A percentile compares a stretch with the other conserved stretches of the same genome.
Conservation (phyloP, 139 green algal species). For the Trebouxia sp. region DNA sequence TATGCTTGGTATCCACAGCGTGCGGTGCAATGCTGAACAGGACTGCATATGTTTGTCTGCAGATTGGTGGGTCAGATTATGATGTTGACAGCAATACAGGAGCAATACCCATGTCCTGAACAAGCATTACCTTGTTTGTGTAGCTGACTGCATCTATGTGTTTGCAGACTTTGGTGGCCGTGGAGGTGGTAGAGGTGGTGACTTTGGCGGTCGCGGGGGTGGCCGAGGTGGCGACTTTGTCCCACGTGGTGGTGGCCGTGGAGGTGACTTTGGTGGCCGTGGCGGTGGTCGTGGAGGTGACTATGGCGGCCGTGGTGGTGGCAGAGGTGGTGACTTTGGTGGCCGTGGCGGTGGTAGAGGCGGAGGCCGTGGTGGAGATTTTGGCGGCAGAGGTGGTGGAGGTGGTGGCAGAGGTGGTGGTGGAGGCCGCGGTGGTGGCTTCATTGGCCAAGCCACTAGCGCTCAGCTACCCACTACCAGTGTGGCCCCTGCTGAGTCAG, state of each 20-base stretch:
- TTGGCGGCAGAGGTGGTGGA: neutral
- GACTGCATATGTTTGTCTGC: no score
- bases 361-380: neutral
- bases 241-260: neutral
- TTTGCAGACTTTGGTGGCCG: constrained; percentile 2
- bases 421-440: neutral
- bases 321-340: neutral
- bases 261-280: constrained; percentile 11
- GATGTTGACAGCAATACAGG: no score
- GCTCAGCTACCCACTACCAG: neutral
- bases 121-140: no score
- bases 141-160: neutral
- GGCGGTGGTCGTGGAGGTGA: constrained; percentile 8
- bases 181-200: neutral
- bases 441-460: neutral
- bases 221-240: constrained; percentile 7
- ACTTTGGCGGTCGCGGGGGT: neutral
- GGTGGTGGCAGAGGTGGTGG: neutral
- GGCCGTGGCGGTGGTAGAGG: neutral
- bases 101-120: no score
- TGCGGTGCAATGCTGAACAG: no score
- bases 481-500: neutral
- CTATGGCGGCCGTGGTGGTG: constrained; percentile 23
- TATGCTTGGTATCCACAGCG: no score
- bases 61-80: no score